phyloP scores from a whole-genome alignment of 1,284 basidiomycete species.

The Melanopsichium pennsylvanicum region DNA sequence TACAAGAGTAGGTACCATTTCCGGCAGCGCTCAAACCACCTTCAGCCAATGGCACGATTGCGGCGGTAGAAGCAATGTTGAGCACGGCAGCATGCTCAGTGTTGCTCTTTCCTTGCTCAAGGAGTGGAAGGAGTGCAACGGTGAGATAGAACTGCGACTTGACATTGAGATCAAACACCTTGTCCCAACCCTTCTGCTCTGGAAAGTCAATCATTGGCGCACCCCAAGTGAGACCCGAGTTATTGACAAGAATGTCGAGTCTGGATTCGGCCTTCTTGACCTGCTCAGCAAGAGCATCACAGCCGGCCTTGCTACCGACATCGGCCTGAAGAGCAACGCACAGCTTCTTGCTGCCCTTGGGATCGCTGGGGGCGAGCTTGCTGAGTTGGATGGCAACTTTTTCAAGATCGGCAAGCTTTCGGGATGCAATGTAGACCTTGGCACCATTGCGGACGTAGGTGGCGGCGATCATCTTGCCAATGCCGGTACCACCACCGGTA shows the following conservation, averaged over 20 bases:
- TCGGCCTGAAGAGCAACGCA: constrained; percentile 60
- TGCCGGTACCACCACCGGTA: constrained; percentile 73
- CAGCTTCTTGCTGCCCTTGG: constrained; percentile 36
- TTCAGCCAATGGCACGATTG: constrained; percentile 71
- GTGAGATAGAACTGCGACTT: constrained; percentile 65
- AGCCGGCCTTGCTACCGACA: constrained; percentile 75
- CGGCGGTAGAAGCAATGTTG: constrained; percentile 80
- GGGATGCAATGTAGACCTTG: constrained; percentile 80
- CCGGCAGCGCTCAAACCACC: constrained; percentile 71
- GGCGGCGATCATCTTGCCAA: constrained; percentile 75
- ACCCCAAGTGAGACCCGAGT: constrained; percentile 75
- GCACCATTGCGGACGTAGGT: constrained; percentile 82
- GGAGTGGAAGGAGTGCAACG: constrained; percentile 59
- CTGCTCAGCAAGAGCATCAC: constrained; percentile 75
- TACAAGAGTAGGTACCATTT: constrained; percentile 81
- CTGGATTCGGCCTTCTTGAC: constrained; percentile 75
- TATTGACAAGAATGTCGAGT: constrained; percentile 69
- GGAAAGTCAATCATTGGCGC: constrained; percentile 77
- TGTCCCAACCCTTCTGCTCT: constrained; percentile 76
- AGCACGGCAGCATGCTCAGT: constrained; percentile 73
- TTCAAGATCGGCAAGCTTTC: constrained; percentile 75
- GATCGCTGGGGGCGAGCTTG: constrained; percentile 47
- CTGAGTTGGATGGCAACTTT: constrained; percentile 67
- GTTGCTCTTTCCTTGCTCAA: constrained; percentile 57
- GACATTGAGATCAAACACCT: constrained; percentile 62